Base-by-base conservation (phyloP, 768 basidiomycete species). In the Dictyophora rubrovolvata region DNA sequence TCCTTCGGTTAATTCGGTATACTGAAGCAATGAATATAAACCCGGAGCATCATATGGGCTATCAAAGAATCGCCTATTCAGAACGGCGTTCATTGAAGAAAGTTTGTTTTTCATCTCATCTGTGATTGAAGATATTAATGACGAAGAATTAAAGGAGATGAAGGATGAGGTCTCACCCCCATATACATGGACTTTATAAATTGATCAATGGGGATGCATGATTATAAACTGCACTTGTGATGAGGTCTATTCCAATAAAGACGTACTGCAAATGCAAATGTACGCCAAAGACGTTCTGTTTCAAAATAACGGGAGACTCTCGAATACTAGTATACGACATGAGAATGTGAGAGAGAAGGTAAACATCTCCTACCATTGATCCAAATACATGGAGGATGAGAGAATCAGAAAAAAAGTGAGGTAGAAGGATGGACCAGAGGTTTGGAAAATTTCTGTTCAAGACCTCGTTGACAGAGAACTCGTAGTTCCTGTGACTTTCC, bases 11-110 rank as follows among this genome's bases (percentile, higher is more conserved):
- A 71, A 67, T 65, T 75, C 73, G 22, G 73, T 72, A 68, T 74
- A 75, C 58, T 75, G 73, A 2, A 75, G 66, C 0, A 75, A 65
- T 18, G 66, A 68, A 63, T 75, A 75, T 2, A 73, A 73, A 16
- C 72, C 74, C 10, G 74, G 74, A 0, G 74, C 69, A 42, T 74
- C 72, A 61, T 72, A 74, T 1, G 74, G 74, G 11, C 70, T 72
- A 63, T 69, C 72, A 28, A 3, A 28, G 4, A 28, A 28, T 28
- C 28, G 7, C 4, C 4, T 28, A 7, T 28, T 28, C 7, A 28
- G 7, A 28, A 28, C n/a, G 28, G 28, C 7, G 28, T 28, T 28
- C 28, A 28, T 28, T 28, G 28, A 28, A 28, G 28, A 28, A 7
- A 28, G 28, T 28, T 3, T 28, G 28, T 28, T 7, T n/a, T 28